Conservation (phyloP, 768 basidiomycete genomes). For the Rhizopogon rudus region DNA sequence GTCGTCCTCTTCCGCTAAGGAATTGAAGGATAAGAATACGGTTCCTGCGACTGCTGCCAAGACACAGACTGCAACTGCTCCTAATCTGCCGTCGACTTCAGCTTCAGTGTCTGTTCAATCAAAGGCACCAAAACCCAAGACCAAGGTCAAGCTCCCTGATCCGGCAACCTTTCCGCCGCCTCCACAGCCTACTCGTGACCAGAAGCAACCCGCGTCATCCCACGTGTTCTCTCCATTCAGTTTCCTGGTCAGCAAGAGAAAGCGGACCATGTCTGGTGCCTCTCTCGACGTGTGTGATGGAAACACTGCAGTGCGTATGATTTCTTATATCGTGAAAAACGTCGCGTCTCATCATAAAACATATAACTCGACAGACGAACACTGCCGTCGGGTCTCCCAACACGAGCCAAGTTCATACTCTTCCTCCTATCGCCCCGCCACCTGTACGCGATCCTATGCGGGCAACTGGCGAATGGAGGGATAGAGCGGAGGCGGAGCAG, state of each 20-base stretch:
- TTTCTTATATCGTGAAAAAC: conserved; percentile 1
- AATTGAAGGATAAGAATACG: conserved; percentile 4
- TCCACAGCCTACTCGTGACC: conserved; percentile 26
- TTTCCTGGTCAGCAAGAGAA: conserved; percentile 50
- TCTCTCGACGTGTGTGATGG: conserved; percentile 79
- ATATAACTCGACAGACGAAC: conserved; percentile 40
- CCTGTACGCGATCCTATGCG: conserved; percentile 56
- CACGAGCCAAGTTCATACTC: conserved; percentile 53
- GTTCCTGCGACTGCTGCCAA: neutral
- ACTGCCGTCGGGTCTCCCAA: conserved; percentile 70
- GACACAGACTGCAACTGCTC: neutral
- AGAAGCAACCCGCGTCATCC: conserved; percentile 20
- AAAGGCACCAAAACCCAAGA: conserved; percentile 12
- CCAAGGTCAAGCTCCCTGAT: conserved; percentile 13
- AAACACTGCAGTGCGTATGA: conserved; percentile 58
- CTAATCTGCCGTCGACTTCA: neutral
- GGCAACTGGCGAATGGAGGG: conserved; percentile 70
- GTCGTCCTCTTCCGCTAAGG: conserved; percentile 13
- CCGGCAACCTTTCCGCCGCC: conserved; percentile 27
- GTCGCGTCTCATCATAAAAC: conserved; percentile 3
- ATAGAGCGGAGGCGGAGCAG: conserved; percentile 52
- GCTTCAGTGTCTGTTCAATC: conserved; percentile 2
- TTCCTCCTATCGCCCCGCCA: conserved; percentile 41
- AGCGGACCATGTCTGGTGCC: conserved; percentile 65
- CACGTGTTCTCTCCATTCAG: conserved; percentile 61